These are phyloP conservation scores for Solanum chilense DNA, from an alignment of 257 asterid species.

Conservation along the genomic window DNA sequence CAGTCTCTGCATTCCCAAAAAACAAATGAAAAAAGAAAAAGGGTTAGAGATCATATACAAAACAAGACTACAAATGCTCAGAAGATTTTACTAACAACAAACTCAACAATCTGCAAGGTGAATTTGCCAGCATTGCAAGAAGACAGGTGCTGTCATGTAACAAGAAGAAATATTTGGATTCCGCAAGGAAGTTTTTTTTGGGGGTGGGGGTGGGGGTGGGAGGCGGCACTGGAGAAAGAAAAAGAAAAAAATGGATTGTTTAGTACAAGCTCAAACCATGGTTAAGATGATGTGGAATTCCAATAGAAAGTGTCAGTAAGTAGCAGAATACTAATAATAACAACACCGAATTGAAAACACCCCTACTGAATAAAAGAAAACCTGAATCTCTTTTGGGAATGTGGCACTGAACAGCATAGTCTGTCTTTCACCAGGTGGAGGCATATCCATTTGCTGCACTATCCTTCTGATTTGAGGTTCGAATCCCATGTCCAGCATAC, in stretches of 20 bases:
- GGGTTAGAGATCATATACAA: not conserved
- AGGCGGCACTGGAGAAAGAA: not conserved
- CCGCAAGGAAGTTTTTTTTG: not conserved
- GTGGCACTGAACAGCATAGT: constrained; percentile 92
- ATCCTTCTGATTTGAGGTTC: constrained; percentile 94
- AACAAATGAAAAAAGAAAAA: not conserved
- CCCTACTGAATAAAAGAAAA: constrained; percentile 5
- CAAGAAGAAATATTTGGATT: not conserved
- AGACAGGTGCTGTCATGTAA: not conserved
- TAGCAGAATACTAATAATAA: not conserved
- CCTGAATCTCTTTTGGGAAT: constrained; percentile 91
- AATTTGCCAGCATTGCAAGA: not conserved
- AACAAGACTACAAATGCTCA: not conserved
- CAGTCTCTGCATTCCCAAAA: constrained; percentile 51
- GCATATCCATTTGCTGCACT: constrained; percentile 94
- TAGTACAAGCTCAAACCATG: not conserved
- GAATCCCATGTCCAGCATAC: constrained; percentile 96
- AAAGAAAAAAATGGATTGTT: not conserved
- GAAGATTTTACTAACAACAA: not conserved
- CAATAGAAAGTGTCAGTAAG: not conserved
- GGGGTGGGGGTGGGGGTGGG: too few species aligned
- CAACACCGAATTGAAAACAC: not conserved
- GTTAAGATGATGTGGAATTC: not conserved
- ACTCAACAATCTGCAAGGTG: not conserved
- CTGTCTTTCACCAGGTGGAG: constrained; percentile 80